A percentile compares a stretch with the other conserved stretches of the same genome.
These are phyloP conservation scores for Discostella stelligeroides DNA, from an alignment of 108 stramenopile species.

Conservation along the genomic window DNA sequence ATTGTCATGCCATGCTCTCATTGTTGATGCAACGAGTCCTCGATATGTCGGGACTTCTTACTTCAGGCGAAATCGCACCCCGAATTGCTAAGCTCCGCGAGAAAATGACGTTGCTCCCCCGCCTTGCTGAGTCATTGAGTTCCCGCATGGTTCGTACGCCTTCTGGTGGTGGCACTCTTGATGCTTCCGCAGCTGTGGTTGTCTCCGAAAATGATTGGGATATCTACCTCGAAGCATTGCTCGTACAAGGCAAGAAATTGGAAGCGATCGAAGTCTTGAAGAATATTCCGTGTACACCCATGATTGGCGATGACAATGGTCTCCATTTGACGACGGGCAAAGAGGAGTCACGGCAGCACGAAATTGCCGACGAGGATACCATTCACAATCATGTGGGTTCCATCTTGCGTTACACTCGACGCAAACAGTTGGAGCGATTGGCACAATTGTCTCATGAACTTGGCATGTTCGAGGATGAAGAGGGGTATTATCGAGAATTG, in stretches of 20 bases:
- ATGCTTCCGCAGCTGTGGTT: neutral
- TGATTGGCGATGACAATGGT: conserved; percentile 6
- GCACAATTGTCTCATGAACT: conserved; percentile 46
- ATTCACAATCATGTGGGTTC: conserved; percentile 44
- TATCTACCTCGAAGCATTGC: conserved; percentile 55
- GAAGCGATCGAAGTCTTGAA: conserved; percentile 60
- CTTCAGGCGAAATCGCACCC: conserved; percentile 16
- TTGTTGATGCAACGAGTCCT: neutral
- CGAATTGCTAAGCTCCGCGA: conserved; percentile 20
- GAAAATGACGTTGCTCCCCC: conserved; percentile 59
- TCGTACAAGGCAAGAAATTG: conserved; percentile 61
- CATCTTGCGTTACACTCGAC: conserved; percentile 45
- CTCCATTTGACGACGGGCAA: too few relatives aligned
- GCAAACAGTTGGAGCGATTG: conserved; percentile 45
- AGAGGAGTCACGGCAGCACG: too few relatives aligned
- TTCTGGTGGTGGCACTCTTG: neutral
- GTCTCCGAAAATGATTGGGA: conserved; percentile 59
- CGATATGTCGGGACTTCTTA: neutral
- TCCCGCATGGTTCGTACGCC: conserved; percentile 39
- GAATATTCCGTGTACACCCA: conserved; percentile 24
- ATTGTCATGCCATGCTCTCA: neutral
- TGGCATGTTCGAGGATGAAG: conserved; percentile 47
- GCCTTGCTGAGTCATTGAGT: conserved; percentile 75
- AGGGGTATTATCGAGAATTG: conserved; percentile 54
- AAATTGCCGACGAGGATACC: conserved; percentile 45